Evolutionary conservation across 805 yeast species (phyloP).

Genomic region (Metschnikowia aberdeeniae): DNA sequence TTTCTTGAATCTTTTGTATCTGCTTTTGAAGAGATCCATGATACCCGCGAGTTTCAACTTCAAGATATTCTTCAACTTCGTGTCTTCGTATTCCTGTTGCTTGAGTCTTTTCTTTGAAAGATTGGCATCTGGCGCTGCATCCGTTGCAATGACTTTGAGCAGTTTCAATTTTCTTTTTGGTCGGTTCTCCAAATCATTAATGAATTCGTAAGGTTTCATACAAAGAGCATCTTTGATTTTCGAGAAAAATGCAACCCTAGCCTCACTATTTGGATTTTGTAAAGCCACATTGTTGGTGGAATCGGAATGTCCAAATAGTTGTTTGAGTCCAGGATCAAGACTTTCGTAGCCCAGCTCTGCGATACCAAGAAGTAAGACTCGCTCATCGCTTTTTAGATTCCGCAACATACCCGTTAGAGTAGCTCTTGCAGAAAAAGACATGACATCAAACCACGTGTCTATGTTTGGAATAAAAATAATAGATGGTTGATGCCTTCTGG

Average conservation of each 20-base stretch:
- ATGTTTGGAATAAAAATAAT: conserved; percentile 79
- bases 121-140: conserved; percentile 25
- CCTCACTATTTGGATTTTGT: conserved; percentile 38
- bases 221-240: conserved; percentile 49
- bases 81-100: conserved; percentile 60
- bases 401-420: conserved; percentile 68
- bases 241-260: conserved; percentile 55
- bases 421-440: conserved; percentile 65
- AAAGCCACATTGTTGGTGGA: conserved; percentile 45
- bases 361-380: conserved; percentile 68
- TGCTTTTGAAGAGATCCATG: conserved; percentile 82
- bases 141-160: conserved; percentile 29
- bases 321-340: conserved; percentile 44
- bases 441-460: conserved; percentile 68
- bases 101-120: conserved; percentile 44
- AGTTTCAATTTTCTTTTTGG: conserved; percentile 46
- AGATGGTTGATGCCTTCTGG: conserved; percentile 84
- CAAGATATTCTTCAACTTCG: conserved; percentile 75
- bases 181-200: conserved; percentile 57
- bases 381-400: conserved; percentile 66
- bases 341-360: conserved; percentile 47
- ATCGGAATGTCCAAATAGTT: conserved; percentile 55
- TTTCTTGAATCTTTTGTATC: conserved; percentile 87
- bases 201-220: conserved; percentile 67
- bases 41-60: conserved; percentile 82